Base-by-base conservation (phyloP, 805 yeast species). In the Teunomyces panamensis region DNA sequence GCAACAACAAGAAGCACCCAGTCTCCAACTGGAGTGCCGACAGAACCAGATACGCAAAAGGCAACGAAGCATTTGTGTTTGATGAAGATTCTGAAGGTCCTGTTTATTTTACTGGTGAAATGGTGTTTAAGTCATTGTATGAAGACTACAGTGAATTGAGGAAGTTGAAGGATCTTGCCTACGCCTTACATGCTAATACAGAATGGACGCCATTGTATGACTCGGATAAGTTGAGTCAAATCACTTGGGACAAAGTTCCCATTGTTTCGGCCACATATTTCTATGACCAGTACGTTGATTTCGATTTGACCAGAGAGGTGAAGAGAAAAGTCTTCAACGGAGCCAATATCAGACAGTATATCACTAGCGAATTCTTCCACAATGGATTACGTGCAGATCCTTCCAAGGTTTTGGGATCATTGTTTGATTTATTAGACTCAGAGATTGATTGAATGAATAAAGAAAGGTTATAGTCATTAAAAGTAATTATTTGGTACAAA, bases 251-350 rank as follows among this genome's bases (percentile, higher is more conserved):
- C 6, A 50, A 62, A 4, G 66, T 62, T 8, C 81, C 80, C 0
- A 68, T 79, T n/a, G 79, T 71, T 10, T 80, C 81, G 5, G 78
- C 80, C 5, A 62, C 77, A 3, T 79, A 78, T 53, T 63, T 59
- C 42, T 60, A 71, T 48, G 84, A 79, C 55, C 79, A 74, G 55
- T 79, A 78, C 55, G 83, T 79, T 39, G 81, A 77, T 55, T 75
- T 73, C 48, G 67, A 68, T 11, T 49, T 75, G 28, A 61, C 75
- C 14, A 68, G 65, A 54, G 58, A 60, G 47, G 75, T 74, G 29
- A 67, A 67, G 33, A 48, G 62, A 8, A 47, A 59, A 8, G 54
- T 63, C 2, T 68, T 66, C 52, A 47, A 54, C 11, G 59, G 57
- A 37, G 68, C 63, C n/a, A 75, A 75, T 45, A 58, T 72, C 47